Conservation (phyloP, 2,329 filamentous ascomycete species). For the Penicillium digitatum region DNA sequence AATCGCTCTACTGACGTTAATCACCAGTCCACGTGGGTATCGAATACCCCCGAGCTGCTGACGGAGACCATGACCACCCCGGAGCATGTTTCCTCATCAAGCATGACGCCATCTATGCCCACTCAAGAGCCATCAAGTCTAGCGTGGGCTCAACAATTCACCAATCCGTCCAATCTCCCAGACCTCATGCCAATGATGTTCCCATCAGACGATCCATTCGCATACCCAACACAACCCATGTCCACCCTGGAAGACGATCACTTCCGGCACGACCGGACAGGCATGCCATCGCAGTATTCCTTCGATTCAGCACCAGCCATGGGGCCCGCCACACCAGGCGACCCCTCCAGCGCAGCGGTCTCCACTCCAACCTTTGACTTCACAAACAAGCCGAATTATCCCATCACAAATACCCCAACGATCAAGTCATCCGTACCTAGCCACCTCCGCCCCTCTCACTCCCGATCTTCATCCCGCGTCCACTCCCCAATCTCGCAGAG, state of each 20-base stretch:
- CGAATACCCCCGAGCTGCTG: constrained; percentile 27
- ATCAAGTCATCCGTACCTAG: constrained; percentile 29
- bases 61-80: constrained; percentile 32
- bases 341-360: constrained; percentile 16
- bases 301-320: constrained; percentile 22
- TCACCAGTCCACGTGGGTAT: constrained; percentile 25
- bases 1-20: constrained; percentile 20
- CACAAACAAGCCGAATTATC: constrained; percentile 26
- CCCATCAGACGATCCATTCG: constrained; percentile 49
- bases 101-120: constrained; percentile 20
- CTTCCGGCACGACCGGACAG: constrained; percentile 33
- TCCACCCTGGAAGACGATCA: constrained; percentile 44
- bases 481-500: constrained; percentile 35
- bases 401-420: constrained; percentile 17
- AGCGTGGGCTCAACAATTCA: constrained; percentile 35
- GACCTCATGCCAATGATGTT: constrained; percentile 52
- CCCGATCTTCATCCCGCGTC: constrained; percentile 26
- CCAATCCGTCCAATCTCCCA: constrained; percentile 36
- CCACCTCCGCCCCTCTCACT: constrained; percentile 27
- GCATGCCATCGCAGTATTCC: constrained; percentile 20
- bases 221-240: constrained; percentile 50
- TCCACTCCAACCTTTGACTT: constrained; percentile 31
- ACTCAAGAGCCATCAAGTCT: constrained; percentile 25
- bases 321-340: constrained; percentile 15
- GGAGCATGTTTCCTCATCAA: constrained; percentile 22